These are phyloP conservation scores for Lizonia empirigonia DNA, from an alignment of 2,329 filamentous ascomycete genomes.

Conservation along the genomic window DNA sequence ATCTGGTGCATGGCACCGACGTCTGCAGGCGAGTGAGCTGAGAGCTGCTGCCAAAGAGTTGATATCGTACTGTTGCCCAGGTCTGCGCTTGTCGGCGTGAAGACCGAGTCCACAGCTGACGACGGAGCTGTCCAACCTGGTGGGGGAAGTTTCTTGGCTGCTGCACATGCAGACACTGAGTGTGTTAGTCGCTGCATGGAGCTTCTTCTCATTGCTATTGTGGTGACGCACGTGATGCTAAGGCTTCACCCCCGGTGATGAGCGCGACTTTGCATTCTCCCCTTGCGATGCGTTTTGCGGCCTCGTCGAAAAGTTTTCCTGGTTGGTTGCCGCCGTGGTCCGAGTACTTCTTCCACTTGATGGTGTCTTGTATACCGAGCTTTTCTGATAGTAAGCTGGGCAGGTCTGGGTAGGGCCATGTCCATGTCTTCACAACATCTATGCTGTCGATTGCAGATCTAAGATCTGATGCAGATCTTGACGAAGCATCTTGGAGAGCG, in stretches of 20 bases:
- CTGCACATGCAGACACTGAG: conserved; percentile 59
- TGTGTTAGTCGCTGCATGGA: not conserved
- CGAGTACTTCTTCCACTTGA: conserved; percentile 57
- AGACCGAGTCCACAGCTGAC: conserved; percentile 55
- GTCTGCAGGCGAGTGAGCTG: conserved; percentile 48
- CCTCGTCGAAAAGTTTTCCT: conserved; percentile 66
- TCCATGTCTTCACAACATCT: conserved; percentile 67
- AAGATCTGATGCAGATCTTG: conserved; percentile 45
- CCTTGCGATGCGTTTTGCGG: conserved; percentile 61
- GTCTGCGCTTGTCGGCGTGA: conserved; percentile 57
- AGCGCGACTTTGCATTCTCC: conserved; percentile 63
- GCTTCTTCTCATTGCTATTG: not conserved
- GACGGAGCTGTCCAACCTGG: conserved; percentile 63
- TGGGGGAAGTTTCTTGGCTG: conserved; percentile 60
- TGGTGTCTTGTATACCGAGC: conserved; percentile 54
- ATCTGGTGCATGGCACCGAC: conserved; percentile 63
- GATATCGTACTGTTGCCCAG: conserved; percentile 50
- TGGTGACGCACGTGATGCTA: conserved; percentile 60
- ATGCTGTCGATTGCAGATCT: conserved; percentile 62
- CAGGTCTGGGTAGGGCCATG: conserved; percentile 67
- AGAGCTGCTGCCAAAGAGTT: conserved; percentile 20
- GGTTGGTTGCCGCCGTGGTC: conserved; percentile 69
- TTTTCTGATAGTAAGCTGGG: conserved; percentile 59
- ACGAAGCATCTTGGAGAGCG: conserved; percentile 59
- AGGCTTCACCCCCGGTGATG: conserved; percentile 67